Evolutionary conservation across 2,329 filamentous ascomycete genomes (phyloP).

Genomic region (Epichloe aotearoae): DNA sequence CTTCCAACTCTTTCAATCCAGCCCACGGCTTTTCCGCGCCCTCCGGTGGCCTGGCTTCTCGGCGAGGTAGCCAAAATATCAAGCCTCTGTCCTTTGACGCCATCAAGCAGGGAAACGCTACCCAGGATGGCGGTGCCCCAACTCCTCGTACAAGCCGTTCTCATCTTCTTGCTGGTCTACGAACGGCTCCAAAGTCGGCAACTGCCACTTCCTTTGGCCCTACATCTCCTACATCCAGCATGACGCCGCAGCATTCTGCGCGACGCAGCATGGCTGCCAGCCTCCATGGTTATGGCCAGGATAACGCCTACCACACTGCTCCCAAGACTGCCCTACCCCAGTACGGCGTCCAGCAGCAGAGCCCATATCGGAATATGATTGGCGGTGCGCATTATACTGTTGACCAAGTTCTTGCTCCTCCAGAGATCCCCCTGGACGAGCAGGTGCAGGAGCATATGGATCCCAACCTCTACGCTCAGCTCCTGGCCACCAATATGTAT

Average conservation of each 20-base stretch:
- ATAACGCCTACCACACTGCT: slow-evolving; percentile 28
- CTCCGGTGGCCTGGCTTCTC: slow-evolving; percentile 67
- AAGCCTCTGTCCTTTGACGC: slow-evolving; percentile 76
- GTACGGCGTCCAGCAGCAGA: slow-evolving; percentile 25
- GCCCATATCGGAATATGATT: slow-evolving; percentile 18
- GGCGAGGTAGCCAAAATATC: slow-evolving; percentile 72
- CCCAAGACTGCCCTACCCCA: slow-evolving; percentile 47
- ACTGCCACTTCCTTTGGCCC: slow-evolving; percentile 59
- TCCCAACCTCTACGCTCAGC: slow-evolving; percentile 72
- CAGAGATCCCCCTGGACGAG: slow-evolving; percentile 61
- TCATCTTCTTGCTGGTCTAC: slow-evolving; percentile 81
- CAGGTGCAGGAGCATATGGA: slow-evolving; percentile 65
- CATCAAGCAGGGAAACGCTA: slow-evolving; percentile 55
- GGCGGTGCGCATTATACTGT: slow-evolving; percentile 49
- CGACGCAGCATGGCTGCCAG: slow-evolving; percentile 32
- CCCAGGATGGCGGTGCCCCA: slow-evolving; percentile 54
- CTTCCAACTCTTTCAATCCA: slow-evolving; percentile 68
- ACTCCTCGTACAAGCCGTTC: slow-evolving; percentile 91
- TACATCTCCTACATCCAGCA: slow-evolving; percentile 40
- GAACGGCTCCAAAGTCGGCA: slow-evolving; percentile 82
- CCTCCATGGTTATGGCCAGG: slow-evolving; percentile 30
- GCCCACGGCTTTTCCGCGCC: slow-evolving; percentile 63
- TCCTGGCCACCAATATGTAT: slow-evolving; percentile 84
- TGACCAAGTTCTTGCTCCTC: slow-evolving; percentile 82
- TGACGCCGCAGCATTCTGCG: slow-evolving; percentile 27